phyloP scores from a whole-genome alignment of 2,329 filamentous ascomycete genomes.

The Coniochaeta sp. region DNA sequence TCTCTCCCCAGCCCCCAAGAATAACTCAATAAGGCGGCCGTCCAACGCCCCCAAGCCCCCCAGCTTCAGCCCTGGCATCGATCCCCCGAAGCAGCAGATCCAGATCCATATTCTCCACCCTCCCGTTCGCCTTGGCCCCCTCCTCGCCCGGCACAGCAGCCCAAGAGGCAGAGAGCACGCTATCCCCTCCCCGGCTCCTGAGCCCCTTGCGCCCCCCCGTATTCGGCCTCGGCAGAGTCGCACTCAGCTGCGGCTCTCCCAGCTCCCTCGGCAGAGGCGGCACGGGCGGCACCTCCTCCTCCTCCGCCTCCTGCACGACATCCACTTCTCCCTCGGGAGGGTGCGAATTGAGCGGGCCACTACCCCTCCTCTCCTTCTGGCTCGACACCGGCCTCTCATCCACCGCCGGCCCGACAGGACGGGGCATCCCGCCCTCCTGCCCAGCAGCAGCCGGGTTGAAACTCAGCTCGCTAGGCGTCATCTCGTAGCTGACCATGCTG shows the following conservation, averaged over 20 bases:
- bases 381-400: not conserved
- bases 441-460: slow-evolving; percentile 38
- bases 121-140: slow-evolving; percentile 8
- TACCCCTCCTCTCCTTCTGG: not conserved
- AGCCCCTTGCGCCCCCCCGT: slow-evolving; percentile 25
- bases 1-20: not conserved
- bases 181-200: slow-evolving; percentile 32
- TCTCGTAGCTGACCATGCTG: slow-evolving; percentile 65
- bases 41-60: slow-evolving; percentile 39
- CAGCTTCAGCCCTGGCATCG: slow-evolving; percentile 38
- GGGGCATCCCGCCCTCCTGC: not conserved
- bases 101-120: slow-evolving; percentile 32
- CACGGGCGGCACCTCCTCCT: slow-evolving; percentile 42
- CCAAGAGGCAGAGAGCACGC: slow-evolving; percentile 24
- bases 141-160: slow-evolving; percentile 20
- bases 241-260: slow-evolving; percentile 6
- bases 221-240: slow-evolving; percentile 9
- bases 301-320: slow-evolving; percentile 14
- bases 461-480: slow-evolving; percentile 58
- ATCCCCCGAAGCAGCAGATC: slow-evolving; percentile 42
- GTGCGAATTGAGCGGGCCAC: slow-evolving; percentile 36
- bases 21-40: slow-evolving; percentile 37
- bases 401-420: not conserved
- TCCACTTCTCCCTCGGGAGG: slow-evolving; percentile 21
- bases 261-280: slow-evolving; percentile 39